Evolutionary conservation across 192 early-diverging fungal species (phyloP), one percentile per base, ranked within the genome.

Genomic region (Kickxella alabastrina): DNA sequence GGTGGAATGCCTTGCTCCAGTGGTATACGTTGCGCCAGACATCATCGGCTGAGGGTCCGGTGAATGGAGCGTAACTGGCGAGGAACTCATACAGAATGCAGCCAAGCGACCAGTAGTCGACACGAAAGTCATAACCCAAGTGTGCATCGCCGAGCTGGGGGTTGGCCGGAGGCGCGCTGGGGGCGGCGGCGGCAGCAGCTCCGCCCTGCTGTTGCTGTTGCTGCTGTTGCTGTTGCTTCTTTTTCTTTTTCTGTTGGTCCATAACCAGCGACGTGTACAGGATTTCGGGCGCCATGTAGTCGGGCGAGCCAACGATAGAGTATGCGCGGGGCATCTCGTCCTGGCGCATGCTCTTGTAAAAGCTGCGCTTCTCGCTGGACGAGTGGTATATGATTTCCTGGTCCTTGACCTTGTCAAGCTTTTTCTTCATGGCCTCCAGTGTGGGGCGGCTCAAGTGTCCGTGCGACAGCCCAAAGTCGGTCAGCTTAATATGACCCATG

Each of bases 241-340:
- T 43, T 32, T 54, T 54, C 57, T 68, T 64, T 35, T 62, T 68
- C 32, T 68, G 55, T 42, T 68, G 61, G 53, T 64, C 62, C 48
- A 75, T 68, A 14, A 57, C 75, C 49, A 72, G 56, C 37, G 71
- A 73, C 12, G 78, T 78, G 46, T 62, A 75, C 26, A 95, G 75
- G 17, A 93, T 83, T 63, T 95, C 92, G 8, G 89, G 88, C 7
- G 91, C 91, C 91, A 95, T 95, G 80, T 95, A 95, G 68, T 95
- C 91, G 29, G 91, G 90, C 25, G 84, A 85, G 7, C 92, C 92
- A 7, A 95, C 92, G 38, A 93, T 82, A 0, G 88, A 89, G 57
- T 82, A 92, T 2, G 84, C 89, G 61, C 80, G 54, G 52, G 81
- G 46, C 81, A 79, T 60, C 60, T 82, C 64, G 60, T 80, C 65